Evolutionary conservation across 371 early-diverging fungal genomes (phyloP).

Genomic region (Massospora cicadina): DNA sequence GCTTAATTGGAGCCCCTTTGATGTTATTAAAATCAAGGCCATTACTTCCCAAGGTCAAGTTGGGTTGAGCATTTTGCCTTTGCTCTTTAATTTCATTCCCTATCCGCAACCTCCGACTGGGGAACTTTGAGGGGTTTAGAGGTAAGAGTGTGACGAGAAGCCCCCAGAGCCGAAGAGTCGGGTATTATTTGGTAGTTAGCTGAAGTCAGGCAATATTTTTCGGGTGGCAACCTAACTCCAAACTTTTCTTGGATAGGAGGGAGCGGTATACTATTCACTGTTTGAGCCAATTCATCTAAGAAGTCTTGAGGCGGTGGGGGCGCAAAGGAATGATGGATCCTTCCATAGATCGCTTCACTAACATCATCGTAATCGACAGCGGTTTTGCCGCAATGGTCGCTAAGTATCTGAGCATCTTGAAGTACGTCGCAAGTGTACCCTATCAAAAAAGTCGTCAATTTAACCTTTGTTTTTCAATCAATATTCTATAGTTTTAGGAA

Average conservation of each 20-base stretch:
- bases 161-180: slow-evolving; percentile 16
- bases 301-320: slow-evolving; percentile 83
- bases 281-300: slow-evolving; percentile 64
- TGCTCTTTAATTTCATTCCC: background rate
- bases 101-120: background rate
- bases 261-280: slow-evolving; percentile 71
- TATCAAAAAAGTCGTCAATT: slow-evolving; percentile 15
- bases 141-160: background rate
- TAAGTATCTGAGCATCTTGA: slow-evolving; percentile 82
- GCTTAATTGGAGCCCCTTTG: background rate
- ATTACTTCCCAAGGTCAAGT: background rate
- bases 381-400: slow-evolving; percentile 77
- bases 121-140: background rate
- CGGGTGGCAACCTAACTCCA: slow-evolving; percentile 84
- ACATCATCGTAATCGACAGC: slow-evolving; percentile 84
- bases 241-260: slow-evolving; percentile 77
- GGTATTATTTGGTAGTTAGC: slow-evolving; percentile 80
- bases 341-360: slow-evolving; percentile 79
- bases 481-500: background rate
- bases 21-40: background rate
- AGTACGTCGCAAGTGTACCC: slow-evolving; percentile 90
- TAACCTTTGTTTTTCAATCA: slow-evolving; percentile 1
- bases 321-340: slow-evolving; percentile 77
- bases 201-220: slow-evolving; percentile 71
- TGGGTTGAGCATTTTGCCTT: background rate